These are phyloP conservation scores for Tulasnella sp. DNA, from an alignment of 768 basidiomycete species.

Conservation along the genomic window DNA sequence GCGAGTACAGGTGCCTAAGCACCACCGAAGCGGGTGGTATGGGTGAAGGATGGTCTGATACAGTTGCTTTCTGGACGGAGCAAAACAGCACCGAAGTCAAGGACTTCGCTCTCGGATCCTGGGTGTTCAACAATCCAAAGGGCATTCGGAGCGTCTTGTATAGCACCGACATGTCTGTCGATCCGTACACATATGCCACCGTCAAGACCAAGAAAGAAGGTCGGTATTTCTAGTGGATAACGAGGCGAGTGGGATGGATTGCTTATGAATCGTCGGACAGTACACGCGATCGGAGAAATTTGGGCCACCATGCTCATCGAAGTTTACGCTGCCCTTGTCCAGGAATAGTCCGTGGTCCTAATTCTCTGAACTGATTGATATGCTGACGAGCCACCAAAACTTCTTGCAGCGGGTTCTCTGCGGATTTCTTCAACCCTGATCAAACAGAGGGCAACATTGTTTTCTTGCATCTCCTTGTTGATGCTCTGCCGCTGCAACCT, in stretches of 20 bases:
- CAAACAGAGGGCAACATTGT: constrained; percentile 14
- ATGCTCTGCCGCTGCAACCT: constrained; percentile 15
- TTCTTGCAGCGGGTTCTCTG: neutral
- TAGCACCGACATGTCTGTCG: constrained; percentile 24
- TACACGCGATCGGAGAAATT: constrained; percentile 15
- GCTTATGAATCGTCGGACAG: neutral
- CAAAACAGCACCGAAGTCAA: constrained; percentile 5
- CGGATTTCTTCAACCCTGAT: neutral
- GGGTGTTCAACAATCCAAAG: constrained; percentile 14
- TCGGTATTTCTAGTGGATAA: neutral
- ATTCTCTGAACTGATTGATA: neutral
- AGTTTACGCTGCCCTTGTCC: constrained; percentile 13
- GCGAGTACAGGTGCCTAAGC: constrained; percentile 8
- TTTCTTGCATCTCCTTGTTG: constrained; percentile 7
- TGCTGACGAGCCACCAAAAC: neutral
- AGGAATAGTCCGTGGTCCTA: neutral
- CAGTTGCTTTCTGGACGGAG: constrained; percentile 23
- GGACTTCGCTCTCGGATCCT: constrained; percentile 10
- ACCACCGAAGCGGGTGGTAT: constrained; percentile 28
- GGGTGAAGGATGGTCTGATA: constrained; percentile 34
- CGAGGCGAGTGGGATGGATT: neutral
- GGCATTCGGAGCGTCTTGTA: constrained; percentile 29
- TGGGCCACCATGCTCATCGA: constrained; percentile 11
- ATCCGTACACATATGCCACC: neutral
- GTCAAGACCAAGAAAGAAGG: neutral